phyloP scores from a whole-genome alignment of 2,329 filamentous ascomycete genomes.

The Fusarium setosum region DNA sequence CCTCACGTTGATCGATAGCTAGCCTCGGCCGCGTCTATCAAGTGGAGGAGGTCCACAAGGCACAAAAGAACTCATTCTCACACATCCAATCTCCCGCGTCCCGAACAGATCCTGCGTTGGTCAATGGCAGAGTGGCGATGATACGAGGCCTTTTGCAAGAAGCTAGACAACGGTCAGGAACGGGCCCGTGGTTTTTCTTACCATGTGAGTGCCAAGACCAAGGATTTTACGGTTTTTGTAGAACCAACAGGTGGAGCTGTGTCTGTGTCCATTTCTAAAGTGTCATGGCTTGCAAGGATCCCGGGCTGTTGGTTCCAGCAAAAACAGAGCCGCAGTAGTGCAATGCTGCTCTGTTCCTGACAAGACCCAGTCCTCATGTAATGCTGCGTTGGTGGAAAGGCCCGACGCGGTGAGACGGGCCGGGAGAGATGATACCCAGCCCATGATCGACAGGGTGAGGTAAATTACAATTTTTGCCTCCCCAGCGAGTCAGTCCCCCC shows the following conservation, averaged over 20 bases:
- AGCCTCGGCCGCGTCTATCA: not conserved
- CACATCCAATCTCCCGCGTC: not conserved
- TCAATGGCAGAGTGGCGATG: not conserved
- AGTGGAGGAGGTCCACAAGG: not conserved
- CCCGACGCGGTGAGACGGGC: not conserved
- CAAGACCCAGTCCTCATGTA: not conserved
- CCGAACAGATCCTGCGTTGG: not conserved
- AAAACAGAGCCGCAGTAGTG: not conserved
- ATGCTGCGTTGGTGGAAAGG: not conserved
- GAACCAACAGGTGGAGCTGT: not conserved
- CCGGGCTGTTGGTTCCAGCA: not conserved
- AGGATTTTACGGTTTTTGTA: not conserved
- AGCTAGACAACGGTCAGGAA: not conserved
- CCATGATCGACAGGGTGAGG: constrained; percentile 7
- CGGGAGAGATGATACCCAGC: not conserved
- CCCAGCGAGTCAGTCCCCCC: not conserved
- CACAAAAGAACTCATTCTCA: not conserved
- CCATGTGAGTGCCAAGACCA: not conserved
- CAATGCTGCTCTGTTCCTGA: not conserved
- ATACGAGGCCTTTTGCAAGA: not conserved
- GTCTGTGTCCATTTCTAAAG: not conserved
- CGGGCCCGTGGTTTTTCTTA: not conserved
- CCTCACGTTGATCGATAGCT: not conserved
- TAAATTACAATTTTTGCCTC: constrained; percentile 1
- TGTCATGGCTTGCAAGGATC: not conserved